Evolutionary conservation across 352 stramenopile genomes (phyloP), one percentile per base, ranked within the genome.

Genomic region (Globisporangium takayamanum): DNA sequence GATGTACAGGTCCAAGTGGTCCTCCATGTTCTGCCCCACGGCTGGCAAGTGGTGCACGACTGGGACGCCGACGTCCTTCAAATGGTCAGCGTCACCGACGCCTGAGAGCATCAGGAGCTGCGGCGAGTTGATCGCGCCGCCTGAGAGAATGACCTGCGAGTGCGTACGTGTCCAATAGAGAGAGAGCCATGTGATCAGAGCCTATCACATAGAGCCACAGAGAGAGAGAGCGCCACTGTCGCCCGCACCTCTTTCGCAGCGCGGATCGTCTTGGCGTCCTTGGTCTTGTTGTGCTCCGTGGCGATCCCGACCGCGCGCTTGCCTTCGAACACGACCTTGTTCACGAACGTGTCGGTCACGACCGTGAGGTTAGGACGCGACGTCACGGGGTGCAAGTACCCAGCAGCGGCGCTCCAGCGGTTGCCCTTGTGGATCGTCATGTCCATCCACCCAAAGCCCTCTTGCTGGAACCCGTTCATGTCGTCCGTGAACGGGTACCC

Each of bases 401-500:
- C 85, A 0, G 79, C 73, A 0, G 87, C 70, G 2, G 87, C 78
- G 54, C 79, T 94, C 83, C 85, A 96, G 28, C 87, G 85, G 56
- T 72, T 64, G 26, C 87, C 87, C 55, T 93, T 89, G 63, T 80
- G 71, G 39, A 96, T 72, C 16, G 85, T 96, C 80, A 84, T 88
- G 64, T 96, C 87, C 81, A 96, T 95, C 71, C 80, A 94, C n/a
- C 87, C 87, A 50, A 96, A 96, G 20, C 85, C 86, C 64, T 95
- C 86, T 65, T 96, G 85, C 64, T 91, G 81, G 64, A 83, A 95
- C 25, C 86, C 87, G 61, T 96, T 96, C 81, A 93, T 95, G 63
- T 95, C 88, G 8, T 94, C 79, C 10, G 85, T 95, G 65, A 92
- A 92, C 1, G 80, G 80, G 59, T 95, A 96, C 0, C 86, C 87